Base-by-base conservation (phyloP, 169 alveolate species). In the Cryptosporidium xiaoi region DNA sequence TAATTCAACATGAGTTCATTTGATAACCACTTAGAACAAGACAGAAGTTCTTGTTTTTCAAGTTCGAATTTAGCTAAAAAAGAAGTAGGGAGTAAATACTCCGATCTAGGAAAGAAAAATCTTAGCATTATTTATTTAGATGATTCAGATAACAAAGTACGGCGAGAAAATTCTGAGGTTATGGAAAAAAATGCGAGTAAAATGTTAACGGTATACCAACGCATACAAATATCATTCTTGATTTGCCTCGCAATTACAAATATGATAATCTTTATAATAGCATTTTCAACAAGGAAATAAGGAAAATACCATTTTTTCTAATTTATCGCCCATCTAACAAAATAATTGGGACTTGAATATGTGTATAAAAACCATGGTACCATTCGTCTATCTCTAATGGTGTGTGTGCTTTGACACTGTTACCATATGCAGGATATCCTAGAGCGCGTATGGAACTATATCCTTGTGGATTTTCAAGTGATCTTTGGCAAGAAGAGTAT, bases 381-480 rank as follows among this genome's bases (percentile, higher is more conserved):
- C 87, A 77, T n/a, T 56, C 65, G n/a, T 62, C 20, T 24, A 77
- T 53, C 29, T 77, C 65, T 20, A 18, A n/a, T 27, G 87, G 87
- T 44, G 24, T 46, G 20, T 48, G 44, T 20, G 40, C 31, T 18
- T 77, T 34, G n/a, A 40, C 53, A 12, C 34, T 20, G 15, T 77
- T 77, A 10, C 77, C 69, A 77, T 60, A 77, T 77, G 87, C 77
- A 60, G 71, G 20, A 56, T 77, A 77, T 34, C 87, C 87, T 15
- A 77, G 27, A 56, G 71, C 87, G 24, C 87, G 58, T 48, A 77
- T 77, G 18, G 87, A 77, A 60, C 56, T 56, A 44, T 60, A 77
- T 8, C 87, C 87, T 10, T n/a, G n/a, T 5, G 87, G 87, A 40
- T 40, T 20, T 77, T 56, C 71, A 60, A 31, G 31, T 5, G 87